Evolutionary conservation across 1,139 yeast genomes (phyloP), one percentile per base, ranked within the genome.

Genomic region (Nadsonia commutata): DNA sequence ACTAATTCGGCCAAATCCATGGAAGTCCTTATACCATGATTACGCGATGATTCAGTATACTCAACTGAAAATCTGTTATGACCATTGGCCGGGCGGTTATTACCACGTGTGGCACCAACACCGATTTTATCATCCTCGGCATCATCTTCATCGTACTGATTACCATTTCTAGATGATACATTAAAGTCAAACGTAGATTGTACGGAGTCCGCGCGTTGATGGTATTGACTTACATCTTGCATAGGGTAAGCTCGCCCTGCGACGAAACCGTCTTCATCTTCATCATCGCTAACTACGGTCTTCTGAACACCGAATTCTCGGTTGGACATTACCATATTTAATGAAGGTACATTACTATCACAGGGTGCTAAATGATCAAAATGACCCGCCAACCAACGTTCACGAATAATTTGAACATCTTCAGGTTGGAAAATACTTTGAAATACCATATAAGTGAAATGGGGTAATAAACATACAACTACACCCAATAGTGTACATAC

Each of bases 331-430:
- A 27, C 33, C 33, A 13, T 8, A 27, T 13, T 27, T 13, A 27
- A 27, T 13, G 33, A 4, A 5, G 33, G 33, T 27, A 27, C 33
- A 11, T 27, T 13, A 27, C n/a, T 16, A 27, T 27, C 16, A 27
- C 33, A 6, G 16, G 33, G 33, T 13, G 33, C 16, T 27, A 27
- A 27, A 27, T 27, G 33, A 36, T 54, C 54, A 20, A 51, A 55
- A 17, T 44, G 42, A 18, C 59, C 59, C 13, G 43, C 36, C 9
- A 42, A 40, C 43, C 54, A 51, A 40, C 50, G 75, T 63, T 90
- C 97, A 51, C 98, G 71, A 47, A 90, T 73, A 50, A 90, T 78
- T 57, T 90, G 97, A 43, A 81, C 70, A 60, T 88, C 96, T 41
- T 67, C 66, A 5, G 97, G 97, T 59, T 64, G 65, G 57, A 68